A percentile compares a stretch with the other conserved stretches of the same genome.
Conservation (phyloP, 345 rosid genomes). For the Dimocarpus longan region DNA sequence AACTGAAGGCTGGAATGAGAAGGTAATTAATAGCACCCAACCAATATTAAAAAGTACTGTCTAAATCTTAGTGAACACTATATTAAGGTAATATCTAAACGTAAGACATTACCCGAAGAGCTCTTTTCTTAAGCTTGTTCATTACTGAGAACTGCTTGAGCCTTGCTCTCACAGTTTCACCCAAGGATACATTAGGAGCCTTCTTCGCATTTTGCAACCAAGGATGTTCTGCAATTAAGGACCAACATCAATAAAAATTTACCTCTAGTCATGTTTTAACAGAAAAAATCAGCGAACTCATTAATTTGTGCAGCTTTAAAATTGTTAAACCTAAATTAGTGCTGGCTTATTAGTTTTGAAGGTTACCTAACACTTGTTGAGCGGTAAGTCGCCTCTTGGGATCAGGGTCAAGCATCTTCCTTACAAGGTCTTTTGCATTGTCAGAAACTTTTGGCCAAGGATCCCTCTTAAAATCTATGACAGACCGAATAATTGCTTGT, state of each 20-base stretch:
- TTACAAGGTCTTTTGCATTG: constrained; percentile 84
- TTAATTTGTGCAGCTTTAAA: neutral
- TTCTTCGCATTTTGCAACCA: constrained; percentile 92
- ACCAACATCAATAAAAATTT: constrained; percentile 9
- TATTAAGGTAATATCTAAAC: neutral
- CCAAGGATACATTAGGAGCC: constrained; percentile 92
- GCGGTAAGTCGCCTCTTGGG: constrained; percentile 86
- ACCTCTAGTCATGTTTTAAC: neutral
- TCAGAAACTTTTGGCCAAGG: constrained; percentile 99
- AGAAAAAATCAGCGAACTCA: neutral
- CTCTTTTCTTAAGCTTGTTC: constrained; percentile 99
- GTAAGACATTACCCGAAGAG: constrained; percentile 70
- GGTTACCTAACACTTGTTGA: constrained; percentile 89
- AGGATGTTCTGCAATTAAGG: constrained; percentile 71
- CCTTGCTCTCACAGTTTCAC: constrained; percentile 95
- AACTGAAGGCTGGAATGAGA: neutral
- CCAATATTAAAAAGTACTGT: neutral
- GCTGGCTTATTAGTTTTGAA: neutral
- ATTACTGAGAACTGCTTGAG: constrained; percentile 93
- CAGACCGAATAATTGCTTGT: constrained; percentile 83
- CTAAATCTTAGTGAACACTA: neutral
- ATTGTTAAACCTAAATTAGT: constrained; percentile 1
- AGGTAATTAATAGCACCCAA: neutral
- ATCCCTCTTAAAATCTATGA: constrained; percentile 84
- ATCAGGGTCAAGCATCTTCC: constrained; percentile 95